Evolutionary conservation across 2,329 filamentous ascomycete species (phyloP).

Genomic region (Colletotrichum tanaceti): DNA sequence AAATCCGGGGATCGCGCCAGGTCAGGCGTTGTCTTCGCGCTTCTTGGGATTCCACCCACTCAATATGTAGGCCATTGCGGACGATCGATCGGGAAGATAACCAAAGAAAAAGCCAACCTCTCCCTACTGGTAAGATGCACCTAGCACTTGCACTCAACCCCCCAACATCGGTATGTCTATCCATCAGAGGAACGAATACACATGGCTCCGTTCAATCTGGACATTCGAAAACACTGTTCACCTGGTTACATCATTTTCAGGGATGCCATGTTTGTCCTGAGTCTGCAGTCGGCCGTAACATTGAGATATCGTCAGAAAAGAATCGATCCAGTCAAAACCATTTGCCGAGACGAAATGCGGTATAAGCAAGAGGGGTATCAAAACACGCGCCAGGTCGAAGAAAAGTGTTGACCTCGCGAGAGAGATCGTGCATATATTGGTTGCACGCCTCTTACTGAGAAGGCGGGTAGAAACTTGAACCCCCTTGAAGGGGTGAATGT

Average conservation of each 20-base stretch:
- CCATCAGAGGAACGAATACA: not conserved
- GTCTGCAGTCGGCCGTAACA: conserved; percentile 21
- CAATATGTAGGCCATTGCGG: not conserved
- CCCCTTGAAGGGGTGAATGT: conserved; percentile 55
- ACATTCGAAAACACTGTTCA: not conserved
- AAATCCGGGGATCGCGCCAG: not conserved
- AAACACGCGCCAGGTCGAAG: conserved; percentile 23
- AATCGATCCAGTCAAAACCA: not conserved
- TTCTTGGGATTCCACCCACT: not conserved
- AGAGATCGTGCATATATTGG: not conserved
- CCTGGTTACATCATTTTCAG: not conserved
- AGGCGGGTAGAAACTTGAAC: conserved; percentile 51
- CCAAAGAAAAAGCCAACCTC: not conserved
- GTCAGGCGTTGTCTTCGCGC: not conserved
- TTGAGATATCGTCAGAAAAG: not conserved
- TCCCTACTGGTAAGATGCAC: too few relatives aligned
- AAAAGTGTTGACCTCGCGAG: not conserved
- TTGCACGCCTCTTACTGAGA: conserved; percentile 28
- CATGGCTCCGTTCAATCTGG: not conserved
- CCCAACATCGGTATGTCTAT: not conserved
- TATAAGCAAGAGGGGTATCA: conserved; percentile 34
- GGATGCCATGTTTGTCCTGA: not conserved
- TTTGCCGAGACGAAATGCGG: not conserved
- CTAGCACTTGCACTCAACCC: not conserved
- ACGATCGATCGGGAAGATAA: not conserved